Evolutionary conservation across 768 basidiomycete genomes (phyloP), one percentile per base, ranked within the genome.

Genomic region (Rhodotorula paludigena): DNA sequence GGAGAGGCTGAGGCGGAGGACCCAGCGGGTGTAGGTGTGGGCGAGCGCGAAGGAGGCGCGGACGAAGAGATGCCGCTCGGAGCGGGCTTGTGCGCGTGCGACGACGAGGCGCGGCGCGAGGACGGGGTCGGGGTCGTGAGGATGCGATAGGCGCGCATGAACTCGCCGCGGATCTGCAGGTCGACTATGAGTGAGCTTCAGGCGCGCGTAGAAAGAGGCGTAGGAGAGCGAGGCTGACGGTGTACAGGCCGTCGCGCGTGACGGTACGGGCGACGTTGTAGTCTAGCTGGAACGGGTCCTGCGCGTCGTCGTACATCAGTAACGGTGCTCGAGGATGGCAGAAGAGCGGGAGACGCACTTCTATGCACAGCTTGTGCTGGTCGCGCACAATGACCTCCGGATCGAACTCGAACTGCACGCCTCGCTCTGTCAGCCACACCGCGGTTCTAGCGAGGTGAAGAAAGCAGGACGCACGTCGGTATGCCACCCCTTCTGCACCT

Each of bases 231-330:
- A 18, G 25, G 63, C 85, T 74, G 75, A 93, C 93, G 48, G 90
- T 91, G 76, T 96, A 97, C 62, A 99, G 82, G 5, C 94, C 94
- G 77, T 99, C 94, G 75, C 87, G 89, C 25, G 94, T 97, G 28
- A 98, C 94, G 73, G 93, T 98, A 73, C 94, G 84, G 15, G 92
- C 89, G 54, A 99, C 94, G 73, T 99, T 99, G 80, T 89, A 99
- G 75, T 91, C 87, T n/a, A 83, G 83, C 77, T 97, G 94, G 76
- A 99, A 99, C 6, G 94, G 94, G 80, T 99, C 94, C 91, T 49
- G 55, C 21, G 32, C 0, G 23, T 30, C n/a, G 20, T 36, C 14
- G 44, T 21, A 14, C 14, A 28, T 55, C 55, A 64, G 66, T 15
- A 39, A 5, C 11, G 28, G 35, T 15, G 21, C 8, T 16, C 2